phyloP scores from a whole-genome alignment of 2,329 filamentous ascomycete genomes.

The Phaeosphaeriaceae sp. region DNA sequence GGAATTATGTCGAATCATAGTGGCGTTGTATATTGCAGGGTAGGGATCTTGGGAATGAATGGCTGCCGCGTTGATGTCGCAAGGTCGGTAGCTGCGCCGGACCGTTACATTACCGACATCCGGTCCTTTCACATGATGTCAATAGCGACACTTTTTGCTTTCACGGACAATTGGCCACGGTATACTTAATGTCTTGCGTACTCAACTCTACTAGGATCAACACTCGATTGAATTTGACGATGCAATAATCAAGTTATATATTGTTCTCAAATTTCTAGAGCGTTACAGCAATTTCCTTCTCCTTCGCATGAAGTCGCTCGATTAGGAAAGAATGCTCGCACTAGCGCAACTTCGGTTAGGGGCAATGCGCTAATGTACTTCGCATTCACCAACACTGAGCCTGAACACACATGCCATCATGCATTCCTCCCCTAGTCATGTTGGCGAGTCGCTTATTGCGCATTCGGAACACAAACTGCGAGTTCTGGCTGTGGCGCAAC shows the following conservation, averaged over 20 bases:
- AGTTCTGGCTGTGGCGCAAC: not conserved
- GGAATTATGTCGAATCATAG: not conserved
- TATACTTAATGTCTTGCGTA: too few species aligned
- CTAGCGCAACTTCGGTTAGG: constrained; percentile 7
- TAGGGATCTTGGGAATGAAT: not conserved
- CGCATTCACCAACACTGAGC: not conserved
- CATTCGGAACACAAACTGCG: constrained; percentile 1
- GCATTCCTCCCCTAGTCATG: not conserved
- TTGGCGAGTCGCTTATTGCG: not conserved
- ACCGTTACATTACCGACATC: constrained; percentile 5
- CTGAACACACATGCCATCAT: not conserved
- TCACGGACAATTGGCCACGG: not conserved
- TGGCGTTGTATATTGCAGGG: not conserved
- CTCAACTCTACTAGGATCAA: too few species aligned
- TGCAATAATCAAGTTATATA: too few species aligned
- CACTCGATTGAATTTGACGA: too few species aligned
- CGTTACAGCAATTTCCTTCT: not conserved
- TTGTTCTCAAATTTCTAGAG: not conserved
- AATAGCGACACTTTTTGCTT: not conserved
- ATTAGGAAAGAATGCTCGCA: constrained; percentile 15
- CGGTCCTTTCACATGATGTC: not conserved
- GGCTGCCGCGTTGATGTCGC: not conserved
- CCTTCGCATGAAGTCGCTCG: constrained; percentile 21
- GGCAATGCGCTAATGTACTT: not conserved
- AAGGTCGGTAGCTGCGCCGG: constrained; percentile 2